phyloP scores from a whole-genome alignment of 2,329 filamentous ascomycete genomes.

The Cladophialophora carrionii region DNA sequence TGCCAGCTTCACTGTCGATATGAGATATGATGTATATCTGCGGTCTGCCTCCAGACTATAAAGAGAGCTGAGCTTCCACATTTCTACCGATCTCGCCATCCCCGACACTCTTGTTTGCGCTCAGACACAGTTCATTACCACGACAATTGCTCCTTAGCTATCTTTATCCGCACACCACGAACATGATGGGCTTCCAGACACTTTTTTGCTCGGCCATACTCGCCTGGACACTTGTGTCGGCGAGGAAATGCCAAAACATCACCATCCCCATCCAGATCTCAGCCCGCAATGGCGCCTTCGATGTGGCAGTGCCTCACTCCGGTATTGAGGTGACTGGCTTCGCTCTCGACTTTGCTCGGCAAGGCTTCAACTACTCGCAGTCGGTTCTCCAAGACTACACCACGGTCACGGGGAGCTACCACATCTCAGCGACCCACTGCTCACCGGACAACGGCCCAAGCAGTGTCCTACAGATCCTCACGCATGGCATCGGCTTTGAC shows the following conservation, averaged over 20 bases:
- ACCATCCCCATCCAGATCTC: constrained; percentile 61
- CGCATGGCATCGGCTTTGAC: constrained; percentile 47
- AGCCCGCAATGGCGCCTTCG: constrained; percentile 59
- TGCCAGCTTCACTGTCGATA: neutral
- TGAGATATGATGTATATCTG: neutral
- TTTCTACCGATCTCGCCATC: neutral
- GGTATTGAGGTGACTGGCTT: constrained; percentile 64
- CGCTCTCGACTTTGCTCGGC: constrained; percentile 55
- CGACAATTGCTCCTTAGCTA: neutral
- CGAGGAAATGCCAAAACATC: constrained; percentile 53
- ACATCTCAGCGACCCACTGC: constrained; percentile 66
- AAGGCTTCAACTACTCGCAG: constrained; percentile 52
- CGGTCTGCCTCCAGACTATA: neutral
- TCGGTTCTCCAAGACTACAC: constrained; percentile 54
- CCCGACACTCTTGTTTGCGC: neutral
- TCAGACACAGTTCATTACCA: neutral
- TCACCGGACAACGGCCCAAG: constrained; percentile 51
- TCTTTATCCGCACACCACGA: neutral
- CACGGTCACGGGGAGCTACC: constrained; percentile 58
- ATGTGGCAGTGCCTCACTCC: constrained; percentile 52
- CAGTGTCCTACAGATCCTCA: constrained; percentile 45
- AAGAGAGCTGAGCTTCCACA: neutral
- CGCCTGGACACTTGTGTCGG: constrained; percentile 22
- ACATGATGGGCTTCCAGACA: constrained; percentile 4
- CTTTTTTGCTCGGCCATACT: constrained; percentile 1